A percentile compares a stretch with the other conserved stretches of the same genome.
Conservation (phyloP, 73 alveolate species). For the Uronychia binucleata region DNA sequence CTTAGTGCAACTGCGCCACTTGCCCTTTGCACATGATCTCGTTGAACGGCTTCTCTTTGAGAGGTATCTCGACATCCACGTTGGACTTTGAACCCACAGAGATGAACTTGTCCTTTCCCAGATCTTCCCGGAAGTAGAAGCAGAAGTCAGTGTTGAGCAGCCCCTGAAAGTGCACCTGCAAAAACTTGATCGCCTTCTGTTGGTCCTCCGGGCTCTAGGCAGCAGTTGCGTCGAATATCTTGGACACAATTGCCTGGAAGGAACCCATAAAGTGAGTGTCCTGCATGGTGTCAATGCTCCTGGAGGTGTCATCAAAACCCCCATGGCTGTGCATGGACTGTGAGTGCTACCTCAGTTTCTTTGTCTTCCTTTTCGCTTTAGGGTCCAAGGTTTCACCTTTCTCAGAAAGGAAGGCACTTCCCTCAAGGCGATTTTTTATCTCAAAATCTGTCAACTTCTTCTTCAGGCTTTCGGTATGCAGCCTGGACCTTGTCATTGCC, state of each 20-base stretch:
- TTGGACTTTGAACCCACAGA: background rate
- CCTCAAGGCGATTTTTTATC: background rate
- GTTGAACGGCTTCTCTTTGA: background rate
- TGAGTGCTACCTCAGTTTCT: no score
- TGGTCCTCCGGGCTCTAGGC: no score
- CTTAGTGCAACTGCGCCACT: background rate
- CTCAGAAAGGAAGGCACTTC: background rate
- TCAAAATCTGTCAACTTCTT: background rate
- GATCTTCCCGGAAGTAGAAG: background rate
- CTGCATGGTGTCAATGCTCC: no score
- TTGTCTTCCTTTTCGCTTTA: no score
- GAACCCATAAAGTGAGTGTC: no score
- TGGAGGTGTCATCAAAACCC: no score
- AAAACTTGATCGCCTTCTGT: background rate
- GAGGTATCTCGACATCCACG: background rate
- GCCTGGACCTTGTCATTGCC: background rate
- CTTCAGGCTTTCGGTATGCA: background rate
- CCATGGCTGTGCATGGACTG: no score
- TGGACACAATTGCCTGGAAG: no score
- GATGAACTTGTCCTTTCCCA: background rate
- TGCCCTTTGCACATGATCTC: background rate
- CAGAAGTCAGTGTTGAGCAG: background rate
- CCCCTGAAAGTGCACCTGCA: background rate
- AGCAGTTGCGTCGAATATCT: no score
- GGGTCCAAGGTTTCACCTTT: no score